Evolutionary conservation across 2,329 filamentous ascomycete genomes (phyloP).

Genomic region (Cercospora sp.): DNA sequence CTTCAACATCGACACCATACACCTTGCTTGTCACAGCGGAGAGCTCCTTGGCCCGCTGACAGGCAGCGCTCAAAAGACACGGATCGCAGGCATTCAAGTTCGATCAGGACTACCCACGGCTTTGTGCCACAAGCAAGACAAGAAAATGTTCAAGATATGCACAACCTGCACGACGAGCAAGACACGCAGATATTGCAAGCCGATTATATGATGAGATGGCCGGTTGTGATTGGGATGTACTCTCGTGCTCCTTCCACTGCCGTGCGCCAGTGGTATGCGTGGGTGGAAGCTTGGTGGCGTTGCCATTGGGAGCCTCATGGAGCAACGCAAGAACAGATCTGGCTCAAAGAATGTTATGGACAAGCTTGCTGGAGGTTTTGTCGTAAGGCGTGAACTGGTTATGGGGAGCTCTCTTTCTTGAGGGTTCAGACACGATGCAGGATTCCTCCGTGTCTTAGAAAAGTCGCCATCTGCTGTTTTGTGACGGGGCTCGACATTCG

Average conservation of each 20-base stretch:
- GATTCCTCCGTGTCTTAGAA: not conserved
- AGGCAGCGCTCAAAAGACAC: not conserved
- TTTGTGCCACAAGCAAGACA: not conserved
- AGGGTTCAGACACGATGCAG: not conserved
- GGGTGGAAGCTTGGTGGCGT: not conserved
- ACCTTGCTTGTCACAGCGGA: not conserved
- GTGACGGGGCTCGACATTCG: not conserved
- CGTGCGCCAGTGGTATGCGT: not conserved
- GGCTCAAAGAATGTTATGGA: not conserved
- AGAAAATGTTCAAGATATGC: not conserved
- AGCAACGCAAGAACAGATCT: not conserved
- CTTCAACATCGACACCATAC: not conserved
- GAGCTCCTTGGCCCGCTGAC: not conserved
- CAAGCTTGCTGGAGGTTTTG: not conserved
- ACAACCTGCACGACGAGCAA: not conserved
- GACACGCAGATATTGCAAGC: not conserved
- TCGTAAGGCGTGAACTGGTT: not conserved
- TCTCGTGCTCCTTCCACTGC: not conserved
- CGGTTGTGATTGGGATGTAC: not conserved
- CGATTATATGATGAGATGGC: not conserved
- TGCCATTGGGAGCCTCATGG: not conserved
- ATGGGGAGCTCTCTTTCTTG: not conserved
- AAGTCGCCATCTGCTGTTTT: not conserved
- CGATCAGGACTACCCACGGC: not conserved
- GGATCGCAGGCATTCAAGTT: not conserved